A percentile compares a stretch with the other conserved stretches of the same genome.
phyloP scores from a whole-genome alignment of 1,284 basidiomycete genomes.

The Ustilago bromivora region DNA sequence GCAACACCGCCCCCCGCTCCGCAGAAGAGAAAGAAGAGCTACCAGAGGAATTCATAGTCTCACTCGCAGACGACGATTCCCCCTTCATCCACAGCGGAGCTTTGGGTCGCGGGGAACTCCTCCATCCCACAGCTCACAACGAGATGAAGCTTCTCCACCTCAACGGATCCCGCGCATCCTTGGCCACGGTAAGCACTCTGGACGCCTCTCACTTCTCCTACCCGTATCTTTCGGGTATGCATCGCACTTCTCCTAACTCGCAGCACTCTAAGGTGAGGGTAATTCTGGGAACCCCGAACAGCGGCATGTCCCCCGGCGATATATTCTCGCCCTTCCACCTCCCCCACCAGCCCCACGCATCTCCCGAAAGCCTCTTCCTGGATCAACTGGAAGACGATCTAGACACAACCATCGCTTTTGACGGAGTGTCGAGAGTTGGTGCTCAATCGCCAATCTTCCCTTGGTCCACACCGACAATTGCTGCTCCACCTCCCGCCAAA shows the following conservation, averaged over 20 bases:
- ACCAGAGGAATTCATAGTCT: slow-evolving; percentile 47
- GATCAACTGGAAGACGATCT: slow-evolving; percentile 15
- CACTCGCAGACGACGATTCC: slow-evolving; percentile 31
- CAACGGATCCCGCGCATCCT: slow-evolving; percentile 20
- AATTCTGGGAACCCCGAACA: slow-evolving; percentile 23
- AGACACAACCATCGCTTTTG: slow-evolving; percentile 16
- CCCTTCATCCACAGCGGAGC: slow-evolving; percentile 1
- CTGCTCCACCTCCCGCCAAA: slow-evolving; percentile 23
- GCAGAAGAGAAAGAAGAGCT: slow-evolving; percentile 13
- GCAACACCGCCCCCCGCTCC: slow-evolving; percentile 19
- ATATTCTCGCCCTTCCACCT: slow-evolving; percentile 29
- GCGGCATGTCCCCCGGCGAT: slow-evolving; percentile 36
- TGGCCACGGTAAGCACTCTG: slow-evolving; percentile 8
- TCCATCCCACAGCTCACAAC: slow-evolving; percentile 6
- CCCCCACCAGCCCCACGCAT: slow-evolving; percentile 27
- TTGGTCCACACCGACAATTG: slow-evolving; percentile 35
- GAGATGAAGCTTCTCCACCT: slow-evolving; percentile 6
- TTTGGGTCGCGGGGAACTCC: slow-evolving; percentile 14
- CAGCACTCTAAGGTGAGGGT: slow-evolving; percentile 22
- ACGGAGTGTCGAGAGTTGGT: slow-evolving; percentile 19
- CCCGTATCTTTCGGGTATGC: slow-evolving; percentile 59
- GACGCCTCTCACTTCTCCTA: slow-evolving; percentile 54
- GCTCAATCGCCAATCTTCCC: slow-evolving; percentile 21
- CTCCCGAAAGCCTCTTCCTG: slow-evolving; percentile 41
- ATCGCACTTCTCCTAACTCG: slow-evolving; percentile 21